Evolutionary conservation across 345 rosid species (phyloP).

Genomic region (Gynandropsis gynandra): DNA sequence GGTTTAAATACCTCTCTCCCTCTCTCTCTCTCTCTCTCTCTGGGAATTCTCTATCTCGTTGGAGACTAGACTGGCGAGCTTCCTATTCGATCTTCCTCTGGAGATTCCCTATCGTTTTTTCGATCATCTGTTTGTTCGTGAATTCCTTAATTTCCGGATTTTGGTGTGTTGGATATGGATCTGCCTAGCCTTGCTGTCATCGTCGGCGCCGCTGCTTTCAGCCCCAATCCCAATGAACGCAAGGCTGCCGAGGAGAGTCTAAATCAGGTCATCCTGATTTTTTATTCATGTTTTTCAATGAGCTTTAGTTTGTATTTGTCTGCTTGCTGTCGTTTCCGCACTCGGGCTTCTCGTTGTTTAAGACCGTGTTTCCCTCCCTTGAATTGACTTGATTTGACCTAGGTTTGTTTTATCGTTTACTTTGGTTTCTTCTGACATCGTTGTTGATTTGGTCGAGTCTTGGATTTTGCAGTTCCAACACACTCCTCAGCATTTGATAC

Average conservation of each 20-base stretch:
- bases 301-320: neutral
- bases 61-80: constrained; percentile 11
- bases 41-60: constrained; percentile 18
- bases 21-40: constrained; percentile 16
- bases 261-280: constrained; percentile 44
- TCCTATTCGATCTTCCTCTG: neutral
- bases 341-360: neutral
- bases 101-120: neutral
- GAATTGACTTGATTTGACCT: constrained; percentile 21
- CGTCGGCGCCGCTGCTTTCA: constrained; percentile 66
- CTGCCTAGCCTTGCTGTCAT: constrained; percentile 59
- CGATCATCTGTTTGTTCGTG: neutral
- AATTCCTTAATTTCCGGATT: constrained; percentile 8
- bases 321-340: neutral
- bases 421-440: neutral
- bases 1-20: constrained; percentile 36
- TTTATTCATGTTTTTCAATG: neutral
- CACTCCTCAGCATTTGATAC: constrained; percentile 83
- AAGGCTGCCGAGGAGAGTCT: constrained; percentile 86
- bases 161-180: constrained; percentile 44
- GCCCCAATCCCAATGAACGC: constrained; percentile 86
- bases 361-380: neutral
- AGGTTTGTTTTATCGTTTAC: neutral
- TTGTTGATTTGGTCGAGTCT: neutral
- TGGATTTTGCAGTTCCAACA: constrained; percentile 55